phyloP scores from a whole-genome alignment of 805 yeast species.

The Huiozyma sinensis region DNA sequence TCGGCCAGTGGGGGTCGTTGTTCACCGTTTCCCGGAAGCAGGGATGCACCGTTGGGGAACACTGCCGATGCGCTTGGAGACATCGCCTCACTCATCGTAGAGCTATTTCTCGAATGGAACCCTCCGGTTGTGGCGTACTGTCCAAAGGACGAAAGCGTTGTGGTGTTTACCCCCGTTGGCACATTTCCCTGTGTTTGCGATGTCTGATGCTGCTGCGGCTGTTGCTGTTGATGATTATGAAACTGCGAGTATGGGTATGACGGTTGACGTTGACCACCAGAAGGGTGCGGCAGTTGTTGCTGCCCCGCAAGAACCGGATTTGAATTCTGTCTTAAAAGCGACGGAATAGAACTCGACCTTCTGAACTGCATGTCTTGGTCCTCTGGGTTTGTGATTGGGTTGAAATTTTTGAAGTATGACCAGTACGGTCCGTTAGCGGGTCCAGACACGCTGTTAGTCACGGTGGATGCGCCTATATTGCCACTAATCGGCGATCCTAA shows the following conservation, averaged over 20 bases:
- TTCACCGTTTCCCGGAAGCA: too few relatives aligned
- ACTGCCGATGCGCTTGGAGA: conserved; percentile 18
- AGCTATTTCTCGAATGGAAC: conserved; percentile 23
- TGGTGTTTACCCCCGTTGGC: conserved; percentile 1
- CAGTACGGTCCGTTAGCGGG: conserved; percentile 11
- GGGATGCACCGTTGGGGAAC: too few relatives aligned
- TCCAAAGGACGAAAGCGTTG: conserved; percentile 14
- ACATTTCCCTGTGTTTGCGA: too few relatives aligned
- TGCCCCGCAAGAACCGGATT: conserved; percentile 11
- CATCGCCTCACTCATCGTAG: conserved; percentile 23
- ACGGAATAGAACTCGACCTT: conserved; percentile 22
- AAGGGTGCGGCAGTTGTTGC: conserved; percentile 11
- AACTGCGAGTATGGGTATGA: conserved; percentile 21
- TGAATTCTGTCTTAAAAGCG: conserved; percentile 16
- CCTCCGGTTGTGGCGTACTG: conserved; percentile 20
- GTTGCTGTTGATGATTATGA: conserved; percentile 8
- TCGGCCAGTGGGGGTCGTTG: too few relatives aligned
- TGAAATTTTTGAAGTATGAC: conserved; percentile 13
- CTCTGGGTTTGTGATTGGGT: conserved; percentile 6
- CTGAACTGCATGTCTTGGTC: conserved; percentile 14
- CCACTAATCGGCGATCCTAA: neutral
- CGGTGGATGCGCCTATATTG: neutral
- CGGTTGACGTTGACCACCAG: conserved; percentile 6
- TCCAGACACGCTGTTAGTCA: conserved; percentile 2
- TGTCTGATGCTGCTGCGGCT: neutral